Percentiles rank a stretch among this genome's conserved stretches.
phyloP scores from a whole-genome alignment of 345 rosid genomes.

The Draba incana region DNA sequence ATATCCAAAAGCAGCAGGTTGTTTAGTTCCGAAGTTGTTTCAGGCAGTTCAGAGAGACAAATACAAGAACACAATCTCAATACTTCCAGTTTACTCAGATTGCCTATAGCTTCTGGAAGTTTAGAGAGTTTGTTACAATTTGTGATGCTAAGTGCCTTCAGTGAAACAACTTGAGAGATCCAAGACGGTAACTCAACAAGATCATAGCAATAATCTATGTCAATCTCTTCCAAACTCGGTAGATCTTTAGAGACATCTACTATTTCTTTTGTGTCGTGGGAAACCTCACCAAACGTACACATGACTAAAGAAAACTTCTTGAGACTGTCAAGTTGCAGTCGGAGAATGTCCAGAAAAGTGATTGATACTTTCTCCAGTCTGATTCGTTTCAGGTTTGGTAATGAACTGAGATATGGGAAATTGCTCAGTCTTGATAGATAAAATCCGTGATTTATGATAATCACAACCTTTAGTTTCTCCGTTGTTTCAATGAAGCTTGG shows the following conservation, averaged over 20 bases:
- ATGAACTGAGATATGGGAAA: constrained; percentile 39
- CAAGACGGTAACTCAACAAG: constrained; percentile 46
- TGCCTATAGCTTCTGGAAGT: constrained; percentile 51
- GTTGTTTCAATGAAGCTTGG: constrained; percentile 51
- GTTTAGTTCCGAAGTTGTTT: constrained; percentile 42
- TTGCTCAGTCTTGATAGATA: constrained; percentile 44
- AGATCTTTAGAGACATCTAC: constrained; percentile 27
- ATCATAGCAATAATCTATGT: constrained; percentile 55
- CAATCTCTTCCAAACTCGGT: constrained; percentile 53
- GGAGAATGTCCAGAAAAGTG: constrained; percentile 30
- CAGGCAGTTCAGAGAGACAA: constrained; percentile 48
- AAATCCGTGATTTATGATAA: constrained; percentile 47
- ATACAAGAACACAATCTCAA: constrained; percentile 57
- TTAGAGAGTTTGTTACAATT: constrained; percentile 52
- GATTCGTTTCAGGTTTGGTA: constrained; percentile 54
- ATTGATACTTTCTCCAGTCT: constrained; percentile 51
- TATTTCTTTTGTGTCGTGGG: not conserved
- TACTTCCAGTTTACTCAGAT: constrained; percentile 44
- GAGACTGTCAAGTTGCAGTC: constrained; percentile 36
- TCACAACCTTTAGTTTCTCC: constrained; percentile 51
- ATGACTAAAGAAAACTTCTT: constrained; percentile 50
- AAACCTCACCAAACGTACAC: constrained; percentile 46
- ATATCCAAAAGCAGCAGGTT: constrained; percentile 48
- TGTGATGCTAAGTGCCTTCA: constrained; percentile 58
- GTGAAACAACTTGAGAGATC: constrained; percentile 37